These are phyloP conservation scores for Neovahlkampfia damariscottae DNA, from an alignment of 78 protist species.

Conservation along the genomic window DNA sequence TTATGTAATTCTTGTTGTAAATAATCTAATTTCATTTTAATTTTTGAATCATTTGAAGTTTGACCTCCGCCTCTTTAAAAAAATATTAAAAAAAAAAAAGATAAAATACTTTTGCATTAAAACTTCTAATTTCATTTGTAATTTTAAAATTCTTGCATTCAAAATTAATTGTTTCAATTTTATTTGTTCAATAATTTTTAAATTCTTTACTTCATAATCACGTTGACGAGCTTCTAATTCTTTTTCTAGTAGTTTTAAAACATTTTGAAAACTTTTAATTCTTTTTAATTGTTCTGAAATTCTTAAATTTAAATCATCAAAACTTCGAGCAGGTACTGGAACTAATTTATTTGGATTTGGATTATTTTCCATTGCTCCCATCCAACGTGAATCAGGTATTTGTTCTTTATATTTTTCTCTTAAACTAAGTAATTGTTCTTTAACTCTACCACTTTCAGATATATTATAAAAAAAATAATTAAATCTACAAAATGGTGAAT, in stretches of 20 bases:
- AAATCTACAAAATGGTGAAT: not conserved
- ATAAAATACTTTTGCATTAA: not conserved
- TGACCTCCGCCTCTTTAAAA: no score
- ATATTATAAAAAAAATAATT: not conserved
- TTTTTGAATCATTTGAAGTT: no score
- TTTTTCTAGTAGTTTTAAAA: not conserved
- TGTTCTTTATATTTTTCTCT: not conserved
- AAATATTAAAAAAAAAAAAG: no score
- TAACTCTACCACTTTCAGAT: not conserved
- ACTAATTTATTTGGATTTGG: not conserved
- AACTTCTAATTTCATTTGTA: not conserved
- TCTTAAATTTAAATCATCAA: not conserved
- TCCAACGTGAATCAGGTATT: no score
- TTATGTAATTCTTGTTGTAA: not conserved
- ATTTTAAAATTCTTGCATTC: not conserved
- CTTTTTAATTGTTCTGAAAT: not conserved
- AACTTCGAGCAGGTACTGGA: not conserved
- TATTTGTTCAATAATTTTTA: not conserved
- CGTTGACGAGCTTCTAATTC: no score
- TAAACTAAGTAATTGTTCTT: not conserved
- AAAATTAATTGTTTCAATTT: not conserved
- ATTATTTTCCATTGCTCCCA: not conserved
- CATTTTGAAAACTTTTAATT: not conserved
- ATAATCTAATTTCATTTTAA: no score
- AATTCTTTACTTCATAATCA: no score